These are phyloP conservation scores for Tylopilus subfusipes DNA, from an alignment of 768 basidiomycete species.

Conservation along the genomic window DNA sequence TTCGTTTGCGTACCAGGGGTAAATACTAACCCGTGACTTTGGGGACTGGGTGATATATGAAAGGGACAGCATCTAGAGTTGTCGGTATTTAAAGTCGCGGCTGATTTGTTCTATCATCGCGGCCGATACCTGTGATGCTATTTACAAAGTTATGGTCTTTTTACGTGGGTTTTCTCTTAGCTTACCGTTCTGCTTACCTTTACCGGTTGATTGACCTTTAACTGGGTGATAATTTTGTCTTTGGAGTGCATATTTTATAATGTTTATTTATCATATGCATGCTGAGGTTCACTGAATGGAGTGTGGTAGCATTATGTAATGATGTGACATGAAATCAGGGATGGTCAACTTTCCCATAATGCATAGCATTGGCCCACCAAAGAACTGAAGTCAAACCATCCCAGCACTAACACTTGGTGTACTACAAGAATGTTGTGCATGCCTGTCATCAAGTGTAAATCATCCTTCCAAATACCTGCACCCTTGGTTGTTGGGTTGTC, in stretches of 20 bases:
- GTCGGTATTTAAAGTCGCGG: neutral
- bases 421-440: no score
- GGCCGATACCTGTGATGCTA: neutral
- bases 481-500: no score
- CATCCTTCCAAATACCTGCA: no score
- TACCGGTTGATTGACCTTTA: neutral
- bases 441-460: no score
- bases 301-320: no score
- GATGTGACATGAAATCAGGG: no score
- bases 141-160: neutral
- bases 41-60: neutral
- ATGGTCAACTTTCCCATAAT: no score
- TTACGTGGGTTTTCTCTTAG: neutral
- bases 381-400: no score
- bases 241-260: neutral
- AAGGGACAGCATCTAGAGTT: neutral
- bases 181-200: neutral
- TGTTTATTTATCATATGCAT: no score
- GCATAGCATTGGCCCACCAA: no score
- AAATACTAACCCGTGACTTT: neutral
- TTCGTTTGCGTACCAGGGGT: slow-evolving; percentile 93
- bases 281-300: no score
- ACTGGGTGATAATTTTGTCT: neutral
- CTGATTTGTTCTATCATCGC: neutral
- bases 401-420: no score